Base-by-base conservation (phyloP, 1,284 basidiomycete species). In the Hymenochaete sp. region DNA sequence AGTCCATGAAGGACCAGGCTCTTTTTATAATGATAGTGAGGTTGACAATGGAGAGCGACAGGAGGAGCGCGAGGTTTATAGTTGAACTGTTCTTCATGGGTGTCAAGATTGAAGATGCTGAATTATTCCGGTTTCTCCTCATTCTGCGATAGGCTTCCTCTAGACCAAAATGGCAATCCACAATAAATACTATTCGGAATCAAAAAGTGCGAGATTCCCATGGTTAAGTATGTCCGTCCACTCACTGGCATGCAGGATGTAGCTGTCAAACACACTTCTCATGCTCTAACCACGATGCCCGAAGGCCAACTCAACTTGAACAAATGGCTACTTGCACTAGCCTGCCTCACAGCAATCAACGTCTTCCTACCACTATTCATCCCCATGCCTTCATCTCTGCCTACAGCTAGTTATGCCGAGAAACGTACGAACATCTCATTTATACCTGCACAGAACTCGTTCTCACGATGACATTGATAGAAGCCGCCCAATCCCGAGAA, bases 331-430 rank as follows among this genome's bases (percentile, higher is more conserved):
- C 25, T 41, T n/a, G 42, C 38, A 13, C 31, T 49, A 11, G n/a
- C 35, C 24, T 27, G 44, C 22, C 13, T 45, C 38, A 49, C 43
- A 28, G 43, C 19, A 19, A 27, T 49, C 42, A 49, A 49, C 29
- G 38, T 49, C 9, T 16, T 45, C 11, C 27, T 49, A n/a, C 47
- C 47, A 2, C 16, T 45, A n/a, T 49, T 39, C 24, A 33, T 49
- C 21, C 16, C 29, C 25, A 14, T n/a, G 13, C 47, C 47, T n/a
- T 36, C 47, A 11, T 13, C 36, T 9, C 28, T 41, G 14, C 43
- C 43, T 28, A 6, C 28, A 8, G 22, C 24, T 7, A 4, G 22
- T 14, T 42, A 43, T 16, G 39, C 13, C 16, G 10, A 14, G 18
- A 32, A 28, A 38, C 18, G n/a, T n/a, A n/a, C n/a, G n/a, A n/a